Base-by-base conservation (phyloP, 1,139 yeast species). In the Pichia kudriavzevii region DNA sequence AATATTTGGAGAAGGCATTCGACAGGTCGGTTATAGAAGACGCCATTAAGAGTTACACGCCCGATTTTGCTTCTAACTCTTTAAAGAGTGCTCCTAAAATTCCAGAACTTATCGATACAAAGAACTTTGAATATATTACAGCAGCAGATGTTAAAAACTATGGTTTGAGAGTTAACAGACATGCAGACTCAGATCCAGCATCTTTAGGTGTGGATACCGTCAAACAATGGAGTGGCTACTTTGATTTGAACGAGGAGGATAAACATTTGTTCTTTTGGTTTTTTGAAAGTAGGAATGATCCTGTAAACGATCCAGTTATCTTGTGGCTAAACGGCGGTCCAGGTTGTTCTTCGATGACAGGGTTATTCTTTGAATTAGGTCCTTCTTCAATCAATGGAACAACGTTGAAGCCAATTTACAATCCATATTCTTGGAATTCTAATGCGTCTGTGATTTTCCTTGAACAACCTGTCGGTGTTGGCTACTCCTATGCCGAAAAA, bases 401-500 rank as follows among this genome's bases (percentile, higher is more conserved):
- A 22, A 69, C 79, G 40, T 63, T 81, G 49, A 73, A 77, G 53
- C 93, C 94, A 20, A 72, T 77, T 37, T 66, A 64, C 60, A 85
- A 85, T 63, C 88, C 88, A 30, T 64, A 73, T 61, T 72, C 94
- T 10, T 87, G 95, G 95, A 87, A 85, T 61, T 66, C 73, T 47
- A 85, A 85, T 53, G 95, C 96, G 17, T 74, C 91, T 13, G 91
- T 87, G 27, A 83, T 88, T 54, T 88, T 83, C 67, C 71, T 88
- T 52, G 97, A 88, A 60, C 96, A 87, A 62, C 97, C 97, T 2
- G 94, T 87, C 36, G 84, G 85, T 44, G 94, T 83, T 34, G 97
- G 96, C 31, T 87, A 77, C 63, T 85, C 95, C 7, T 87, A 85
- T 62, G 38, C 45, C 4, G 41, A 42, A 4, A 34, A 43, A 16